phyloP scores from a whole-genome alignment of 2,329 filamentous ascomycete species.

The Chaetomiaceae sp. region DNA sequence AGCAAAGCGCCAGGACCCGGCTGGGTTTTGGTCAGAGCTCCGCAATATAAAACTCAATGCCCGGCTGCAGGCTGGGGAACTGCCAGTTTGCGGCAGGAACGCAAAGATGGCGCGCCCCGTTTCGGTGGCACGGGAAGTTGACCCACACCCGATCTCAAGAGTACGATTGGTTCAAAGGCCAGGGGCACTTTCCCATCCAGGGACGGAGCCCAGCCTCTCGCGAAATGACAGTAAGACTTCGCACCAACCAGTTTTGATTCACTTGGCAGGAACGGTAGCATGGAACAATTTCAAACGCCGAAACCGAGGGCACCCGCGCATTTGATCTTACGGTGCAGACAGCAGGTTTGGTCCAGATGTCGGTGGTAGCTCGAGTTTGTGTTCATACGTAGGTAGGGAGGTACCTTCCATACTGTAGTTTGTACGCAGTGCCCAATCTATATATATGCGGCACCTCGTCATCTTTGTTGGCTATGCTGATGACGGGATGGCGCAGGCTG shows the following conservation, averaged over 20 bases:
- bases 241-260: slow-evolving; percentile 12
- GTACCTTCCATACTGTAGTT: no score
- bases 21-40: slow-evolving; percentile 22
- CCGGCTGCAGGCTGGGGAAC: slow-evolving; percentile 15
- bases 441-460: slow-evolving; percentile 4
- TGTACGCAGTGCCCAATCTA: background rate
- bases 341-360: no score
- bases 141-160: slow-evolving; percentile 15
- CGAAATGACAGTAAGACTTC: slow-evolving; percentile 25
- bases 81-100: slow-evolving; percentile 25
- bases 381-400: no score
- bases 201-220: slow-evolving; percentile 23
- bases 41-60: slow-evolving; percentile 31
- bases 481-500: slow-evolving; percentile 1
- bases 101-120: slow-evolving; percentile 20
- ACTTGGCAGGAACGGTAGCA: slow-evolving; percentile 6
- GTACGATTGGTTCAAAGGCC: slow-evolving; percentile 18
- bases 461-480: slow-evolving; percentile 6
- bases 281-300: background rate
- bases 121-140: slow-evolving; percentile 22
- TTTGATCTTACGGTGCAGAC: no score
- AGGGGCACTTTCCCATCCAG: slow-evolving; percentile 18
- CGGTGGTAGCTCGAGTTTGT: no score
- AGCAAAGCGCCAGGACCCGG: slow-evolving; percentile 9
- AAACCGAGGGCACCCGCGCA: no score